Evolutionary conservation across 2,329 filamentous ascomycete genomes (phyloP).

Genomic region (Corynespora cassiicola): DNA sequence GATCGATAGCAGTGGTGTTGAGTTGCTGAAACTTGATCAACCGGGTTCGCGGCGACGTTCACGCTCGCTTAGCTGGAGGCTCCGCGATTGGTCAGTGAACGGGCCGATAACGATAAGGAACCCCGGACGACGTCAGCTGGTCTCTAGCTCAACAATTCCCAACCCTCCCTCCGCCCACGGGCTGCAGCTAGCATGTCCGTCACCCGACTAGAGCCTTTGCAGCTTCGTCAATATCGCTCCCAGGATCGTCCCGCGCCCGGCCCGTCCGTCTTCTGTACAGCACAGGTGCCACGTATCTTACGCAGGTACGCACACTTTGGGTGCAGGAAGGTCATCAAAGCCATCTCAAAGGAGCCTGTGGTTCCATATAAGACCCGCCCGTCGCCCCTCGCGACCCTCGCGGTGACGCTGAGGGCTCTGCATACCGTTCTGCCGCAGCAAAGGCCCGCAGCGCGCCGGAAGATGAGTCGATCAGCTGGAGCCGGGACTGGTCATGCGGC

Average conservation of each 20-base stretch:
- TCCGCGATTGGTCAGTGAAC: slow-evolving; percentile 2
- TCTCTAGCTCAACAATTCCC: slow-evolving; percentile 11
- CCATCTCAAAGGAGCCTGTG: slow-evolving; percentile 21
- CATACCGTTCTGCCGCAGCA: slow-evolving; percentile 15
- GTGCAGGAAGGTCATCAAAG: slow-evolving; percentile 33
- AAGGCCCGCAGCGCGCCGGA: slow-evolving; percentile 30
- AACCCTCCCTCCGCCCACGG: slow-evolving; percentile 9
- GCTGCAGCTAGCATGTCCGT: slow-evolving; percentile 37
- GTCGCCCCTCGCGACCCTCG: slow-evolving; percentile 20
- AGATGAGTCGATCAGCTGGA: slow-evolving; percentile 45
- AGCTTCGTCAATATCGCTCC: slow-evolving; percentile 31
- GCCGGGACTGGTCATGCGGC: slow-evolving; percentile 42
- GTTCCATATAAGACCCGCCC: slow-evolving; percentile 30
- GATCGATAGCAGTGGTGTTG: not conserved
- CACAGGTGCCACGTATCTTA: slow-evolving; percentile 46
- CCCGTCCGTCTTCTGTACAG: slow-evolving; percentile 39
- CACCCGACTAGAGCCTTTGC: slow-evolving; percentile 31
- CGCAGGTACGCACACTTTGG: slow-evolving; percentile 38
- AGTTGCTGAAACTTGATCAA: slow-evolving; percentile 10
- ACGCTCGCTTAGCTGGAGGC: not conserved
- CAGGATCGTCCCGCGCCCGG: slow-evolving; percentile 46
- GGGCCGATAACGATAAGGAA: slow-evolving; percentile 19
- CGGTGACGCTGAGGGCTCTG: slow-evolving; percentile 17
- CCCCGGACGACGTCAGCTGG: slow-evolving; percentile 8
- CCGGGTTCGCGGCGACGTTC: slow-evolving; percentile 3